phyloP scores from a whole-genome alignment of 2,329 filamentous ascomycete species.

The Zasmidium angulare region DNA sequence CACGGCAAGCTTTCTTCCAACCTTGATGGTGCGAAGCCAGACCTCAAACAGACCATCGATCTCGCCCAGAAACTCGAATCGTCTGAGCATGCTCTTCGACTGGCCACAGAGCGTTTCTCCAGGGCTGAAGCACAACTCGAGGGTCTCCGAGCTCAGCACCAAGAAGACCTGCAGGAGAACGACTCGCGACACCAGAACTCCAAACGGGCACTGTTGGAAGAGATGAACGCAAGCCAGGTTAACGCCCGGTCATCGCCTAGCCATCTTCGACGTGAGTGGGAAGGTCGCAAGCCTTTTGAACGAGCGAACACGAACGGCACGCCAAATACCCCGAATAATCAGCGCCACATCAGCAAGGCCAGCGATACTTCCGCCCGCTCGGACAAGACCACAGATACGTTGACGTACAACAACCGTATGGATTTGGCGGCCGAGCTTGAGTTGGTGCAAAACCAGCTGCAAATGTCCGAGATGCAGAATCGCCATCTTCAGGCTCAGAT shows the following conservation, averaged over 20 bases:
- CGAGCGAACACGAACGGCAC: conserved; percentile 49
- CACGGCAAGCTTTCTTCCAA: conserved; percentile 50
- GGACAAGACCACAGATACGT: conserved; percentile 79
- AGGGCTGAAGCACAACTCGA: conserved; percentile 81
- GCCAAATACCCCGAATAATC: conserved; percentile 67
- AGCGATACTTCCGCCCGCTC: conserved; percentile 76
- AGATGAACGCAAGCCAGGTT: conserved; percentile 81
- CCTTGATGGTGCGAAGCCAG: conserved; percentile 67
- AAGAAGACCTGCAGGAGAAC: conserved; percentile 67
- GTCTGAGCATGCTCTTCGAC: conserved; percentile 81
- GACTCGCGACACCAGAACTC: conserved; percentile 62
- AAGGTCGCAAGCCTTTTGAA: conserved; percentile 64
- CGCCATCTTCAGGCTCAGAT: conserved; percentile 86
- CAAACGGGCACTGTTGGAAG: conserved; percentile 75
- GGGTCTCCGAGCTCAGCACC: conserved; percentile 72
- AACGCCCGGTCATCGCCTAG: conserved; percentile 71
- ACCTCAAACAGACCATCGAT: conserved; percentile 68
- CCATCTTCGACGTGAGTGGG: conserved; percentile 62
- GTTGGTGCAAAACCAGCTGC: conserved; percentile 88
- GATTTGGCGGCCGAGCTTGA: conserved; percentile 89
- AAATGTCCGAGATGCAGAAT: conserved; percentile 93
- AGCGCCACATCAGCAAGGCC: conserved; percentile 66
- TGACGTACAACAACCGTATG: conserved; percentile 83
- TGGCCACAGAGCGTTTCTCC: conserved; percentile 75
- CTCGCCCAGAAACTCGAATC: conserved; percentile 83